Conservation (phyloP, 805 yeast species). For the Starmerella vaccinii region DNA sequence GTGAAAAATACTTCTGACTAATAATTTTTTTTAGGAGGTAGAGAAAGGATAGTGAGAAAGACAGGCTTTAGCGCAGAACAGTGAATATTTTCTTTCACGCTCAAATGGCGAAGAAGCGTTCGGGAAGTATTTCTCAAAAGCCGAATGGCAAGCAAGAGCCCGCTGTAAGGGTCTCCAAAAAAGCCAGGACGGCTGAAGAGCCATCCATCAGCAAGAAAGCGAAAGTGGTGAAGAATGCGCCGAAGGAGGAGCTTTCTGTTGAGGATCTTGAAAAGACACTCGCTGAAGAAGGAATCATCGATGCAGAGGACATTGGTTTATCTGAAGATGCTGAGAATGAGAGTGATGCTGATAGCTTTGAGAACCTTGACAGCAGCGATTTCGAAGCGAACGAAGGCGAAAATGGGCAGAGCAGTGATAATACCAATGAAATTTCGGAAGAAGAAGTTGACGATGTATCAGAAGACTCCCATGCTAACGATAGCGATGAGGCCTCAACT, state of each 20-base stretch:
- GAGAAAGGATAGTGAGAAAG: too few species aligned
- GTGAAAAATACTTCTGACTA: neutral
- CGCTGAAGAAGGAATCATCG: slow-evolving; percentile 19
- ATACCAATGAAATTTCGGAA: neutral
- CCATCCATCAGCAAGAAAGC: neutral
- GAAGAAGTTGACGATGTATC: neutral
- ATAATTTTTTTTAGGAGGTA: neutral
- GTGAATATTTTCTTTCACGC: neutral
- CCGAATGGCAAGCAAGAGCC: neutral
- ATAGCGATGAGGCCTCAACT: too few species aligned
- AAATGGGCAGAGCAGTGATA: neutral
- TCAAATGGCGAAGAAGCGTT: slow-evolving; percentile 17
- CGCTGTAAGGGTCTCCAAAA: slow-evolving; percentile 1
- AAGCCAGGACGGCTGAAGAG: slow-evolving; percentile 6
- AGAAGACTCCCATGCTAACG: neutral
- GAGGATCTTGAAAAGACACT: slow-evolving; percentile 23
- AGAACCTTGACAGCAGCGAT: slow-evolving; percentile 2
- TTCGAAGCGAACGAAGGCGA: neutral
- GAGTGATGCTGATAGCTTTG: slow-evolving; percentile 2
- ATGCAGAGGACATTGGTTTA: slow-evolving; percentile 17
- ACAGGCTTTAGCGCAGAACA: neutral
- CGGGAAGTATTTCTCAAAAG: slow-evolving; percentile 12
- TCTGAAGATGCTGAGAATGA: slow-evolving; percentile 6
- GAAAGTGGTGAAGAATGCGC: neutral
- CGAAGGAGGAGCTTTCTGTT: slow-evolving; percentile 19